Evolutionary conservation across 768 basidiomycete genomes (phyloP).

Genomic region (Phaffia australis): DNA sequence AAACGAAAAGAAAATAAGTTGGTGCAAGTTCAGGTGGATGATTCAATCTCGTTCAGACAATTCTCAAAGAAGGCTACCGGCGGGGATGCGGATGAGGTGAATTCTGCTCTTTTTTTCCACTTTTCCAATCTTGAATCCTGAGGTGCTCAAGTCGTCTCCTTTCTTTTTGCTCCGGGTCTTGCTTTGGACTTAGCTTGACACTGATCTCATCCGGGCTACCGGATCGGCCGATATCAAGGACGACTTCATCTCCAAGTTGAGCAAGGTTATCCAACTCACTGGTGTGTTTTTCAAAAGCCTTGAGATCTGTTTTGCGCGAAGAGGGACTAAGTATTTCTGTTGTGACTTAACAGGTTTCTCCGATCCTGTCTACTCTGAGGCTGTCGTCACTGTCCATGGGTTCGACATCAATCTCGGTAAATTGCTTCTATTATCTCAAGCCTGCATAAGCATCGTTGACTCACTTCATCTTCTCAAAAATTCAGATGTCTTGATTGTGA

Average conservation of each 20-base stretch:
- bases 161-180: background rate
- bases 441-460: background rate
- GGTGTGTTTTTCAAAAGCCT: constrained; percentile 43
- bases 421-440: constrained; percentile 28
- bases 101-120: constrained; percentile 14
- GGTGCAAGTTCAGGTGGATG: constrained; percentile 78
- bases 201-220: constrained; percentile 79
- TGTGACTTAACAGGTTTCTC: constrained; percentile 60
- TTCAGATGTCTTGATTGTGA: constrained; percentile 85
- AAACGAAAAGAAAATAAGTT: constrained; percentile 66
- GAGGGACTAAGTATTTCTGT: constrained; percentile 4
- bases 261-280: constrained; percentile 83
- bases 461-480: background rate
- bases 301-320: background rate
- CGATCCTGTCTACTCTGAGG: constrained; percentile 95
- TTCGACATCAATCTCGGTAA: constrained; percentile 88
- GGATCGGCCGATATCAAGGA: constrained; percentile 71
- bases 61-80: constrained; percentile 83
- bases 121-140: background rate
- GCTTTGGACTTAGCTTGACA: constrained; percentile 54
- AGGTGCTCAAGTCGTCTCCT: background rate
- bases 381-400: constrained; percentile 92
- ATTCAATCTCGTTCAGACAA: constrained; percentile 80
- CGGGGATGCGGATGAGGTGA: constrained; percentile 50
- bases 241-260: constrained; percentile 89